These are phyloP conservation scores for Chernovozyma aurita DNA, from an alignment of 1,139 yeast genomes.

Conservation along the genomic window DNA sequence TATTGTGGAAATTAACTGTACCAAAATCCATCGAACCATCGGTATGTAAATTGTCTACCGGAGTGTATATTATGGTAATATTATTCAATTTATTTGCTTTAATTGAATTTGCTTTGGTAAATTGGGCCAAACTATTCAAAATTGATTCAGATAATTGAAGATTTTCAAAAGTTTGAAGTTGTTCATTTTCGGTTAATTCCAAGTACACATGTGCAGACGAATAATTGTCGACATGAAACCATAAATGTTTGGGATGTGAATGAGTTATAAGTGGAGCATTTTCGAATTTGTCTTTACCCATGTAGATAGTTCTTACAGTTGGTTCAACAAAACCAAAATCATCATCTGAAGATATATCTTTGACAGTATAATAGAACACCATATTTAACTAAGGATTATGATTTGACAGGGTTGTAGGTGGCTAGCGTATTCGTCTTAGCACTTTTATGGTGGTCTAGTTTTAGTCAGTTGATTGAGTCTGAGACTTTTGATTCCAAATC, in stretches of 20 bases:
- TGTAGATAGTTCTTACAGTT: slow-evolving; percentile 33
- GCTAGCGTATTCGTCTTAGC: too few relatives aligned
- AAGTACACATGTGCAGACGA: slow-evolving; percentile 83
- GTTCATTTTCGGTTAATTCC: slow-evolving; percentile 48
- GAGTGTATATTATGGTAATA: slow-evolving; percentile 69
- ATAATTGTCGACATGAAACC: slow-evolving; percentile 83
- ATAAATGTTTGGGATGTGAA: slow-evolving; percentile 65
- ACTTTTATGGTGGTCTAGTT: too few relatives aligned
- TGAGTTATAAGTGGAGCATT: slow-evolving; percentile 70
- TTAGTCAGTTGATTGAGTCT: too few relatives aligned
- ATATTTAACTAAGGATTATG: too few relatives aligned
- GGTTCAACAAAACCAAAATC: slow-evolving; percentile 7
- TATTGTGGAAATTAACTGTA: slow-evolving; percentile 68
- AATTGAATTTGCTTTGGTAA: slow-evolving; percentile 77
- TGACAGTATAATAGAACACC: slow-evolving; percentile 4
- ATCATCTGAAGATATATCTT: slow-evolving; percentile 3
- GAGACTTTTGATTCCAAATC: too few relatives aligned
- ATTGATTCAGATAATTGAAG: slow-evolving; percentile 48
- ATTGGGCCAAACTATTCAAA: slow-evolving; percentile 62
- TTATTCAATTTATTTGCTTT: slow-evolving; percentile 72
- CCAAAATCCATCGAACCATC: slow-evolving; percentile 80
- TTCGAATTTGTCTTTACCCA: slow-evolving; percentile 77
- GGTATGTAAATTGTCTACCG: slow-evolving; percentile 68
- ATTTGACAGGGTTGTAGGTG: too few relatives aligned
- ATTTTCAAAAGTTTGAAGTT: slow-evolving; percentile 26